Evolutionary conservation across 2,329 filamentous ascomycete genomes (phyloP), one percentile per base, ranked within the genome.

Genomic region (Fusarium foetens): DNA sequence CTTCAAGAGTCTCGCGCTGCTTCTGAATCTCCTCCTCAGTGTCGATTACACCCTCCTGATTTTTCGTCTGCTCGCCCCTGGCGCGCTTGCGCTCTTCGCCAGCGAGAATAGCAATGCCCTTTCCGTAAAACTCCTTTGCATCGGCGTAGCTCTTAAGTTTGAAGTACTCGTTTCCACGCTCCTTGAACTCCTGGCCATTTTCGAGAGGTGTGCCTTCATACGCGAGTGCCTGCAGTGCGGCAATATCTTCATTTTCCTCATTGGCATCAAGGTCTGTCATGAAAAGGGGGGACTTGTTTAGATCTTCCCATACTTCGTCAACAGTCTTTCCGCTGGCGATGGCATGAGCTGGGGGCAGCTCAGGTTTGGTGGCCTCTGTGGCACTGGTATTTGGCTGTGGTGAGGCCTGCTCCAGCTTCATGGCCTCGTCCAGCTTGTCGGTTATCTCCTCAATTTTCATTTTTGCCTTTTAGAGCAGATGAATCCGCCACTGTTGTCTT

Each of bases 221-320:
- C 35, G 94, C 94, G 42, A 99, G 85, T 1, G 96, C 95, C 79
- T 93, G 92, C 67, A 99, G 87, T 1, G 96, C 97, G 76, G 97
- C 94, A 1, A 97, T 86, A 74, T 93, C 91, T 69, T 92, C 86
- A 78, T 97, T 97, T 73, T 97, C 93, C 76, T 92, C 86, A 78
- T 97, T 97, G 72, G 95, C 93, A 76, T 93, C 93, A 38, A 98
- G 87, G 74, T 93, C 91, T 35, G 94, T 98, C 96, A 99, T 99
- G 86, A 99, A 99, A 41, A 99, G 88, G 11, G 96, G 96, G 36
- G 86, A 88, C 79, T 86, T 85, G 80, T 89, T 89, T 45, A 90
- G 81, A 53, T 90, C 88, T 14, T 85, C 85, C 63, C 87, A 80
- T 38, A 90, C 85, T 75, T 90, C 87, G 41, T 88, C 87, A 6